Evolutionary conservation across 139 green algal genomes (phyloP).

Genomic region (Auxenochlorella pyrenoidosa): DNA sequence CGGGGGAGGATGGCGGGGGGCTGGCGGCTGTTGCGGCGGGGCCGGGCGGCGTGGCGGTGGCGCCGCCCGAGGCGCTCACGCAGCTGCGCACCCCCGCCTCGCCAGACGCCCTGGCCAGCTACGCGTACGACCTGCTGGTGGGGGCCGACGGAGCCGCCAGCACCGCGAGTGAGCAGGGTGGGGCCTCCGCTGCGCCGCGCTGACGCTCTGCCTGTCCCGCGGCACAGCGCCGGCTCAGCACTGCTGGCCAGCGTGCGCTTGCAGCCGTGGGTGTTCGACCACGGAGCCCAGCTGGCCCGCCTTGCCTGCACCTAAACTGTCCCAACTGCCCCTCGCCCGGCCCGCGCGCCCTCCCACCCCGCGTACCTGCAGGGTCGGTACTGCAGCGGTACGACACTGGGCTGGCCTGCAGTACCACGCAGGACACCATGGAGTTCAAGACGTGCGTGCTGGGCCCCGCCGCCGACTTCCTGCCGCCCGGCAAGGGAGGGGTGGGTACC

Average conservation of each 20-base stretch:
- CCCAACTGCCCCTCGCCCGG: background rate
- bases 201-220: background rate
- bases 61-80: slow-evolving; percentile 9
- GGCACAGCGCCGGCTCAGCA: too few relatives aligned
- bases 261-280: too few relatives aligned
- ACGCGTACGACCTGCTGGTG: slow-evolving; percentile 56
- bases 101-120: background rate
- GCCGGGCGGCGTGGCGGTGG: background rate
- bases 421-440: slow-evolving; percentile 21
- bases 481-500: slow-evolving; percentile 60
- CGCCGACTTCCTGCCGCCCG: slow-evolving; percentile 63
- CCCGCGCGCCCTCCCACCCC: background rate
- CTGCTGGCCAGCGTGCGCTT: too few relatives aligned
- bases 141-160: slow-evolving; percentile 58
- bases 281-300: too few relatives aligned
- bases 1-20: background rate
- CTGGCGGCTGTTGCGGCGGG: background rate
- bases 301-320: too few relatives aligned
- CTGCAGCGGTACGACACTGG: background rate
- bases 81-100: background rate
- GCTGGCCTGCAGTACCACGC: background rate
- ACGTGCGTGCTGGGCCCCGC: background rate
- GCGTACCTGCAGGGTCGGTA: background rate
- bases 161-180: background rate
- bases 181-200: too few relatives aligned